Percentiles rank a stretch among this genome's conserved stretches.
Conservation (phyloP, 805 yeast genomes). For the Saturnispora gosingensis region DNA sequence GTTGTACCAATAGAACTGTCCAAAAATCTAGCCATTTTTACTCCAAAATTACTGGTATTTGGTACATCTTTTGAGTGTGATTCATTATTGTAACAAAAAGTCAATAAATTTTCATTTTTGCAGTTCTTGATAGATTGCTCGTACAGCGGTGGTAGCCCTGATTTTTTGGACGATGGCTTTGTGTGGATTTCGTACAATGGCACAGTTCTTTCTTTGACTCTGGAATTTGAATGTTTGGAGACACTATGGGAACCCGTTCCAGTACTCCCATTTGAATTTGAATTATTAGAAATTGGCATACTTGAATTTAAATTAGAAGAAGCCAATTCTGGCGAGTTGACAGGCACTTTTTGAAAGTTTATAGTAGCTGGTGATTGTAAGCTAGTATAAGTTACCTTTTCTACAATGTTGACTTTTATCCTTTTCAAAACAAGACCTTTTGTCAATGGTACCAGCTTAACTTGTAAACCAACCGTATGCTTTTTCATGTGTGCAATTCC, state of each 20-base stretch:
- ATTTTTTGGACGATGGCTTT: slow-evolving; percentile 19
- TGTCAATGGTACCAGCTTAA: slow-evolving; percentile 57
- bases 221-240: slow-evolving; percentile 18
- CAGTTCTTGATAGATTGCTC: slow-evolving; percentile 53
- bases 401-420: slow-evolving; percentile 56
- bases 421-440: slow-evolving; percentile 56
- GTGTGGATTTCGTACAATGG: slow-evolving; percentile 59
- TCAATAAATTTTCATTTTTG: slow-evolving; percentile 51
- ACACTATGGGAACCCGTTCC: background rate
- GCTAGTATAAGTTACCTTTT: slow-evolving; percentile 53
- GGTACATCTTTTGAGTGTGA: background rate
- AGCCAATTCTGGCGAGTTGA: background rate
- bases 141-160: slow-evolving; percentile 28
- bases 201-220: slow-evolving; percentile 42
- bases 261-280: background rate
- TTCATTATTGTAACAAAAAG: slow-evolving; percentile 40
- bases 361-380: background rate
- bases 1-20: slow-evolving; percentile 10
- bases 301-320: background rate
- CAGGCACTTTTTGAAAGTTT: background rate
- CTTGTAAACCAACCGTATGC: slow-evolving; percentile 37
- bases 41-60: background rate
- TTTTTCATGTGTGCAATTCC: slow-evolving; percentile 16
- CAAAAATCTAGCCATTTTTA: slow-evolving; percentile 17
- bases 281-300: background rate